A percentile compares a stretch with the other conserved stretches of the same genome.
Evolutionary conservation across 257 asterid species (phyloP).

Genomic region (Rehmannia glutinosa): DNA sequence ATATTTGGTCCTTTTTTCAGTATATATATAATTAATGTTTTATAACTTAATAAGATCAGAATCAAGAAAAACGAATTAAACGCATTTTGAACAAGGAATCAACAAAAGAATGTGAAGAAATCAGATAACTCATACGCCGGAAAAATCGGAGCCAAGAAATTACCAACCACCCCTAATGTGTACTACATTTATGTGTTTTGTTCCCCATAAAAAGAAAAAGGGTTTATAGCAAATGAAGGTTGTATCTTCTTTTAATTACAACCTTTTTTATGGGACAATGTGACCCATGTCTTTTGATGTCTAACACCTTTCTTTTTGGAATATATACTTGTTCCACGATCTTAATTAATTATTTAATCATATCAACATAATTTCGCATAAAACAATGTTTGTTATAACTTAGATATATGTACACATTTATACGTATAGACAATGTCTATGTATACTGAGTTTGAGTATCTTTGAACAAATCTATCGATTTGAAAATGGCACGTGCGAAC

Average conservation of each 20-base stretch:
- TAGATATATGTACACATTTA: background rate
- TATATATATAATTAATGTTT: no score
- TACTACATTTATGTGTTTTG: conserved; percentile 27
- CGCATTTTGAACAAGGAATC: background rate
- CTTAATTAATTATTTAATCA: background rate
- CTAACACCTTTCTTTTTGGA: conserved; percentile 32
- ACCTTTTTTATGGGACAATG: conserved; percentile 36
- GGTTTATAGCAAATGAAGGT: conserved; percentile 20
- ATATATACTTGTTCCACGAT: conserved; percentile 14
- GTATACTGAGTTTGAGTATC: background rate
- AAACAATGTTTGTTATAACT: background rate
- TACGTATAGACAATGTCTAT: background rate
- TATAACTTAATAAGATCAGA: no score
- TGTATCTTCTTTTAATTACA: conserved; percentile 21
- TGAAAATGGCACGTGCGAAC: conserved; percentile 32
- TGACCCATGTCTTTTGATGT: conserved; percentile 52
- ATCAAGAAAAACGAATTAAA: background rate
- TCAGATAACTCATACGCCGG: background rate
- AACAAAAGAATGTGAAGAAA: conserved; percentile 21
- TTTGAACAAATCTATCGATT: conserved; percentile 11
- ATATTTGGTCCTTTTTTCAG: no score
- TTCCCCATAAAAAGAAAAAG: conserved; percentile 33
- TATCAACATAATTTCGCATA: background rate
- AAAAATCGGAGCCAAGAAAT: conserved; percentile 5
- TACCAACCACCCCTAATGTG: conserved; percentile 3